A percentile compares a stretch with the other conserved stretches of the same genome.
Evolutionary conservation across 306 rosid genomes (phyloP).

Genomic region (Astragalus membranaceus): DNA sequence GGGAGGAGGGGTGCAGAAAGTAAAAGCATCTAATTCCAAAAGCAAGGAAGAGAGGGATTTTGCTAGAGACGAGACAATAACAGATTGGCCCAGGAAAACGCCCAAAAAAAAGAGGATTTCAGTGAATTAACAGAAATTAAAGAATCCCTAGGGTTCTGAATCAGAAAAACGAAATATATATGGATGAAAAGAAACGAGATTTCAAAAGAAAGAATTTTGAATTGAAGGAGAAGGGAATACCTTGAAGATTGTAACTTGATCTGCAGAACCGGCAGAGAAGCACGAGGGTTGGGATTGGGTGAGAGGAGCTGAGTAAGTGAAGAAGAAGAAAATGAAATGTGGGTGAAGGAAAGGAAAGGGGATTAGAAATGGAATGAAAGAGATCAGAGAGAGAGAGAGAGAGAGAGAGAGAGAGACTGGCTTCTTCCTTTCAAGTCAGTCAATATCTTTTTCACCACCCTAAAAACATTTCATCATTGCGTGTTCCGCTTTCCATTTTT

Average conservation of each 20-base stretch:
- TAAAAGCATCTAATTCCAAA: not conserved
- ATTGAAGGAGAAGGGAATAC: not conserved
- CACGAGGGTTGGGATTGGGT: not conserved
- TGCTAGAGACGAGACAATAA: not conserved
- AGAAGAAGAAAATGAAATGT: not conserved
- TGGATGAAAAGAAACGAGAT: not conserved
- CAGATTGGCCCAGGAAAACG: not conserved
- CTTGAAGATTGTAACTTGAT: slow-evolving; percentile 16
- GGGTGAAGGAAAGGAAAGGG: not conserved
- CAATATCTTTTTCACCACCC: slow-evolving; percentile 6
- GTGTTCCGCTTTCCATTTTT: not conserved
- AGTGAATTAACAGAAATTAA: not conserved
- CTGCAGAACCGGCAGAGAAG: not conserved
- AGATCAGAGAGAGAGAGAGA: slow-evolving; percentile 13
- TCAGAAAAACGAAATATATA: slow-evolving; percentile 2
- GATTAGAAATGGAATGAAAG: slow-evolving; percentile 10
- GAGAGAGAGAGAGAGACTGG: not conserved
- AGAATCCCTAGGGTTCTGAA: not conserved
- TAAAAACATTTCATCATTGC: slow-evolving; percentile 8
- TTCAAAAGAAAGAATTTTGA: not conserved
- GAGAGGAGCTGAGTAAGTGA: not conserved
- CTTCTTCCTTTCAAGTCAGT: not conserved
- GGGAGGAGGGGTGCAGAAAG: no score
- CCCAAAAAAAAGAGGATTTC: not conserved
- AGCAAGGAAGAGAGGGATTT: slow-evolving; percentile 6